phyloP scores from a whole-genome alignment of 2,329 filamentous ascomycete genomes.

The Aspergillus arachidicola region DNA sequence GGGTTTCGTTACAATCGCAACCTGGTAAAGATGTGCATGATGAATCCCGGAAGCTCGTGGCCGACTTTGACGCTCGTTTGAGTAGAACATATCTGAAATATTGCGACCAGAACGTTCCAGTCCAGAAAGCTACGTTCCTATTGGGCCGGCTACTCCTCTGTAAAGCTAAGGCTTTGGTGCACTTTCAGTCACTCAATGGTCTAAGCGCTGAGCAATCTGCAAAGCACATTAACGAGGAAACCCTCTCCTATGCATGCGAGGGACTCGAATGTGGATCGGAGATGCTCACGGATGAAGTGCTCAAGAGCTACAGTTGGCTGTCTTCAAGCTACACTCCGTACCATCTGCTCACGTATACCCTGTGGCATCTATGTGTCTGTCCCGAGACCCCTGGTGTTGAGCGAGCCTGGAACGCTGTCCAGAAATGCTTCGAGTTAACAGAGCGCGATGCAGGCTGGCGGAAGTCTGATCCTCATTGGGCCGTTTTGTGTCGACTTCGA shows the following conservation, averaged over 20 bases:
- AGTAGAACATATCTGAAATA: constrained; percentile 54
- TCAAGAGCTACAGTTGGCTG: constrained; percentile 43
- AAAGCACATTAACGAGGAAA: constrained; percentile 31
- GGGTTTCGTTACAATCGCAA: not conserved
- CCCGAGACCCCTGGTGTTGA: constrained; percentile 34
- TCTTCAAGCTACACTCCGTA: constrained; percentile 47
- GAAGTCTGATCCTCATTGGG: constrained; percentile 27
- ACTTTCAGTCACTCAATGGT: constrained; percentile 12
- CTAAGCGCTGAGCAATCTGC: not conserved
- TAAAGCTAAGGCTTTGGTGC: constrained; percentile 1
- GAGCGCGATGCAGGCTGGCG: constrained; percentile 23
- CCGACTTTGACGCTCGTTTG: constrained; percentile 47
- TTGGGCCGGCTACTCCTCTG: constrained; percentile 31
- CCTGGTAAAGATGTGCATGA: not conserved
- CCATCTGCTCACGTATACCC: constrained; percentile 47
- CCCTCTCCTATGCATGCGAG: constrained; percentile 35
- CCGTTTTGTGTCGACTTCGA: constrained; percentile 21
- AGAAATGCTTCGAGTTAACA: constrained; percentile 18
- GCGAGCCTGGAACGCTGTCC: constrained; percentile 35
- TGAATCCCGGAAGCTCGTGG: constrained; percentile 40
- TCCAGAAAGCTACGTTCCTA: constrained; percentile 35
- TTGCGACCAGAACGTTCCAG: constrained; percentile 57
- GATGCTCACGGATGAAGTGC: constrained; percentile 40
- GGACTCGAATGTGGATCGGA: constrained; percentile 38
- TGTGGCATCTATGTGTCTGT: constrained; percentile 49